Percentiles rank a stretch among this genome's conserved stretches.
These are phyloP conservation scores for Gloeopeniophorella convolvens DNA, from an alignment of 768 basidiomycete genomes.

Conservation along the genomic window DNA sequence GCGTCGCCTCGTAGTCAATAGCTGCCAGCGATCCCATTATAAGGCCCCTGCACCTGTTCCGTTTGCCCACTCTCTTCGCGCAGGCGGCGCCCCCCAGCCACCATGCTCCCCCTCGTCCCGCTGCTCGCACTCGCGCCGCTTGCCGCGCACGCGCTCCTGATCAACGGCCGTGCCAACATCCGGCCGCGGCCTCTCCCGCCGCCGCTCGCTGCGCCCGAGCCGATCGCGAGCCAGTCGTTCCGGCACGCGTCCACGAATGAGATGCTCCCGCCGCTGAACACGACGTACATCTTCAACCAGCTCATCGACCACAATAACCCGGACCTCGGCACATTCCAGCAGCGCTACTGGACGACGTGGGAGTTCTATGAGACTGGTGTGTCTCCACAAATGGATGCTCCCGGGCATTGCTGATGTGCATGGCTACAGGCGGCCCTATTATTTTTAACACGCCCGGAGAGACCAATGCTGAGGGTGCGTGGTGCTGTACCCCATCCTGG, in stretches of 20 bases:
- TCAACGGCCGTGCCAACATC: slow-evolving; percentile 9
- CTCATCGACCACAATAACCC: slow-evolving; percentile 49
- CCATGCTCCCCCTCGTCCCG: too few relatives aligned
- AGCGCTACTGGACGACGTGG: slow-evolving; percentile 66
- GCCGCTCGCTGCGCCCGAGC: not conserved
- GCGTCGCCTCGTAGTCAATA: too few relatives aligned
- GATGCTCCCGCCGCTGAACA: slow-evolving; percentile 30
- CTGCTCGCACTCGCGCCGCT: too few relatives aligned
- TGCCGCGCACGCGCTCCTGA: too few relatives aligned
- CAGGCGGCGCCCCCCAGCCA: too few relatives aligned
- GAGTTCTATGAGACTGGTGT: slow-evolving; percentile 50
- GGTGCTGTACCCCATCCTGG: not conserved
- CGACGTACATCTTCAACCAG: slow-evolving; percentile 48
- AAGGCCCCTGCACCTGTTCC: too few relatives aligned
- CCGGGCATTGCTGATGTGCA: not conserved
- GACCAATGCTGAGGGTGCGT: slow-evolving; percentile 41
- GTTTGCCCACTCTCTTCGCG: too few relatives aligned
- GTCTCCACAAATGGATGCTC: not conserved
- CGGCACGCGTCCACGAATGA: slow-evolving; percentile 21
- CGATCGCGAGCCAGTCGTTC: too few relatives aligned
- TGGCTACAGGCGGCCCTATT: slow-evolving; percentile 43
- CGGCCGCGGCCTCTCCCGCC: not conserved
- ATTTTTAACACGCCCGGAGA: slow-evolving; percentile 66
- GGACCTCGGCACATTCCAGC: slow-evolving; percentile 66
- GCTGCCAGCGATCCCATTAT: too few relatives aligned